Evolutionary conservation across 495 filamentous ascomycete genomes (phyloP), one percentile per base, ranked within the genome.

Genomic region (Penicillium pulvis): DNA sequence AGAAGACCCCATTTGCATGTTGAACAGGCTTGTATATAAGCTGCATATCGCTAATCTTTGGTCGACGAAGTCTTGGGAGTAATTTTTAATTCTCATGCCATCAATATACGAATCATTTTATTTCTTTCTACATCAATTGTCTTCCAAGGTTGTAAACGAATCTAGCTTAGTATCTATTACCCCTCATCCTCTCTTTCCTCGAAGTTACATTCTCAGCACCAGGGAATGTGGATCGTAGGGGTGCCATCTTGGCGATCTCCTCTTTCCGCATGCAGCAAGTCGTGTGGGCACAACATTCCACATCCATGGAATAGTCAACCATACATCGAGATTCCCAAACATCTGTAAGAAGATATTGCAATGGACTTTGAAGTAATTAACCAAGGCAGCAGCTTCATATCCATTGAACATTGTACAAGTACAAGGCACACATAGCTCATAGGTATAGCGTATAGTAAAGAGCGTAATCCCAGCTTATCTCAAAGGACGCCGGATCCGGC

Each of bases 1-100:
- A 65, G 47, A 58, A 24, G 0, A 26, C 10, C 16, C 7, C 19
- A 43, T 33, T n/a, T 56, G 36, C 26, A 41, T 49, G 16, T 51
- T 12, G 12, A 24, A 47, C 35, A 46, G 16, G 57, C 51, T 53
- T 62, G 59, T 60, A 65, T 44, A 65, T 65, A 57, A 59, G 55
- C 55, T 48, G 51, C 36, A 20, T 56, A 7, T 47, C 8, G 8
- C 31, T 55, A 33, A 60, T 56, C 12, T 48, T 39, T 49, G 36
- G 16, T 48, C 14, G 50, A 57, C 50, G 10, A 19, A 11, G 41
- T 7, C 6, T 4, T 28, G 28, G 28, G 6, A 7, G 45, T 45
- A 55, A 24, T 12, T 28, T 50, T 46, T 45, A 55, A 56, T 58
- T 26, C 30, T 48, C 60, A 36, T 57, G 16, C 5, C n/a, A 17